phyloP scores from a whole-genome alignment of 306 rosid genomes.

The Cicer bijugum region DNA sequence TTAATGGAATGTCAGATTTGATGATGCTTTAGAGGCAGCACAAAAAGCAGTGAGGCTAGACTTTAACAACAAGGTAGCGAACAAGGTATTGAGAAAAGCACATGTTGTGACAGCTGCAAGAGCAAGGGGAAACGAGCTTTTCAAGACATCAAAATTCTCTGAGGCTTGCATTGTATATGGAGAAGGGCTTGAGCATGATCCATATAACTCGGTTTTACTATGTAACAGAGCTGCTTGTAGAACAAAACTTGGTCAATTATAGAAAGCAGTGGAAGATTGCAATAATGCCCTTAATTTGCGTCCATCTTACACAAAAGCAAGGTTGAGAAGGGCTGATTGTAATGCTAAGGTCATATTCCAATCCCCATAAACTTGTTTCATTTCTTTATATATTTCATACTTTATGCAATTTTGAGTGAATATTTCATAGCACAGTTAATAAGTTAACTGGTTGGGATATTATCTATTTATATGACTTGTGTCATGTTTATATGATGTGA shows the following conservation, averaged over 20 bases:
- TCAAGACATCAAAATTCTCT: conserved; percentile 66
- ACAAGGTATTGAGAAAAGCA: conserved; percentile 57
- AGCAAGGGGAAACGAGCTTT: conserved; percentile 73
- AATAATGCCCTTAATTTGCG: conserved; percentile 64
- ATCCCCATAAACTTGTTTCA: too few species aligned
- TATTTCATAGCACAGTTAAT: too few species aligned
- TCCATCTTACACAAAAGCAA: conserved; percentile 77
- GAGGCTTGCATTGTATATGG: conserved; percentile 77
- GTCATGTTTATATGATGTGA: too few species aligned
- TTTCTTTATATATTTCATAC: too few species aligned
- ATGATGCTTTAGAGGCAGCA: conserved; percentile 72
- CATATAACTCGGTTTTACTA: conserved; percentile 66
- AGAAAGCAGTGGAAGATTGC: conserved; percentile 79
- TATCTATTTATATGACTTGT: too few species aligned
- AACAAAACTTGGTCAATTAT: conserved; percentile 68
- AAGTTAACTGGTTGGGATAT: too few species aligned
- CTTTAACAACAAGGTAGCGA: conserved; percentile 63
- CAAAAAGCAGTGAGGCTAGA: conserved; percentile 66
- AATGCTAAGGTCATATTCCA: conserved; percentile 62
- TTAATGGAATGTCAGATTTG: conserved; percentile 56
- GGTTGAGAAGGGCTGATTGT: conserved; percentile 87
- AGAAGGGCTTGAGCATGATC: conserved; percentile 81
- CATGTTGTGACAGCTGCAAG: conserved; percentile 59
- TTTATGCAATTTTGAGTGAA: too few species aligned
- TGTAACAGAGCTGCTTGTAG: conserved; percentile 85